A percentile compares a stretch with the other conserved stretches of the same genome.
These are phyloP conservation scores for Eutrema salsugineum DNA, from an alignment of 441 rosid species.

Conservation along the genomic window DNA sequence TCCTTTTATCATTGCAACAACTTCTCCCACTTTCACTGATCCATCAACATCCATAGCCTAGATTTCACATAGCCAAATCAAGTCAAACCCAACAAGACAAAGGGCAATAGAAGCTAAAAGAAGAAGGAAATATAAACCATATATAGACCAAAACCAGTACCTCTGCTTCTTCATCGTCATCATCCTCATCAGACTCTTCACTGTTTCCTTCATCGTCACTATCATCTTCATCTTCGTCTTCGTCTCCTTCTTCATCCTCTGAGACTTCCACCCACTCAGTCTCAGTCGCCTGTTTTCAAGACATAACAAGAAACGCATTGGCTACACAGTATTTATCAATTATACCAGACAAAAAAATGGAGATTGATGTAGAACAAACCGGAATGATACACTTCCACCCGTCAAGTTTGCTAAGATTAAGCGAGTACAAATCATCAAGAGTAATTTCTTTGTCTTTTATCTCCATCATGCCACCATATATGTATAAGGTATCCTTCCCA, in stretches of 20 bases:
- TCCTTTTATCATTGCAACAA: conserved; percentile 91
- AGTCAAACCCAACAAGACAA: conserved; percentile 9
- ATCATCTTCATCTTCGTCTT: conserved; percentile 57
- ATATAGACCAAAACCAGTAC: conserved; percentile 6
- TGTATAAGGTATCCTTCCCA: conserved; percentile 84
- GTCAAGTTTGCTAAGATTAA: conserved; percentile 93
- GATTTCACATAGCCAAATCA: background rate
- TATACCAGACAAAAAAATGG: background rate
- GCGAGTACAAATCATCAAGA: conserved; percentile 91
- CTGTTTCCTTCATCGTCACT: conserved; percentile 51
- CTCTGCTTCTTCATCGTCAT: conserved; percentile 43
- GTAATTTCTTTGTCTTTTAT: conserved; percentile 81
- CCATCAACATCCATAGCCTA: conserved; percentile 53
- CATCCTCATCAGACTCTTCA: conserved; percentile 51
- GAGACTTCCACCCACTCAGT: conserved; percentile 90
- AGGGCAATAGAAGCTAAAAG: background rate
- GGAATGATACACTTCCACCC: conserved; percentile 97
- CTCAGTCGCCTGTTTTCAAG: conserved; percentile 67
- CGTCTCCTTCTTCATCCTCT: conserved; percentile 87
- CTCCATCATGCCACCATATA: conserved; percentile 99
- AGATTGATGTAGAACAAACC: conserved; percentile 57
- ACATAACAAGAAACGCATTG: background rate
- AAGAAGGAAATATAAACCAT: background rate
- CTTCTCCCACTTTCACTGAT: conserved; percentile 72
- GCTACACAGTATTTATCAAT: background rate